These are phyloP conservation scores for Yarrowia sp. DNA, from an alignment of 805 yeast species.

Conservation along the genomic window DNA sequence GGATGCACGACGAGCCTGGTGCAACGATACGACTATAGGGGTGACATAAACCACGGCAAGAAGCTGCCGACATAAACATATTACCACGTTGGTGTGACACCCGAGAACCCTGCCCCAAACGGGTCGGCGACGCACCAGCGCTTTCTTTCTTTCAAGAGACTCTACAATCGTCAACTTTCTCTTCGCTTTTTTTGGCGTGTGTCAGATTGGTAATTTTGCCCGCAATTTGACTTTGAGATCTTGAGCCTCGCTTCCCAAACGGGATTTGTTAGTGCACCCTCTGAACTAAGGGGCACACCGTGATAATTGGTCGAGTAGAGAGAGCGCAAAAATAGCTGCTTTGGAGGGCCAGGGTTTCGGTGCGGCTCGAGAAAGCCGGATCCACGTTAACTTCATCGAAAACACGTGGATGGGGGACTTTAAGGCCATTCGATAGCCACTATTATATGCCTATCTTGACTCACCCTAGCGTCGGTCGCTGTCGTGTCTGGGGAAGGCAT, in stretches of 20 bases:
- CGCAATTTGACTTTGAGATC: slow-evolving; percentile 14
- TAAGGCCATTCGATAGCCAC: too few species aligned
- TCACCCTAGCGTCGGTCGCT: too few species aligned
- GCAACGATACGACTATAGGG: neutral
- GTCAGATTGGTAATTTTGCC: slow-evolving; percentile 30
- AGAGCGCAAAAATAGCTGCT: neutral
- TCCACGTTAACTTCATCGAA: neutral
- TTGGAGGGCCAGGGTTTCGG: neutral
- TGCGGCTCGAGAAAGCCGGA: neutral
- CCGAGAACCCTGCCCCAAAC: neutral
- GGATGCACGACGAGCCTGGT: slow-evolving; percentile 16
- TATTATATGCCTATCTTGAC: too few species aligned
- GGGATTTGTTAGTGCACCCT: slow-evolving; percentile 25
- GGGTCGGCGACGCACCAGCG: neutral
- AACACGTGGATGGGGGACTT: neutral
- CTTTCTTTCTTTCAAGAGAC: neutral
- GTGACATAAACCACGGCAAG: slow-evolving; percentile 4
- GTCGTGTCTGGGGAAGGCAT: too few species aligned
- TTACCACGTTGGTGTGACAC: neutral
- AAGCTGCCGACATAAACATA: neutral
- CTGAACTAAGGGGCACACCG: slow-evolving; percentile 9
- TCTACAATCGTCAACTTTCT: neutral
- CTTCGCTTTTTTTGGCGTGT: slow-evolving; percentile 6
- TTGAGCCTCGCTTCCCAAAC: slow-evolving; percentile 32
- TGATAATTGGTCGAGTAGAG: slow-evolving; percentile 1